Evolutionary conservation across 345 rosid genomes (phyloP), one percentile per base, ranked within the genome.

Genomic region (Draba incana): DNA sequence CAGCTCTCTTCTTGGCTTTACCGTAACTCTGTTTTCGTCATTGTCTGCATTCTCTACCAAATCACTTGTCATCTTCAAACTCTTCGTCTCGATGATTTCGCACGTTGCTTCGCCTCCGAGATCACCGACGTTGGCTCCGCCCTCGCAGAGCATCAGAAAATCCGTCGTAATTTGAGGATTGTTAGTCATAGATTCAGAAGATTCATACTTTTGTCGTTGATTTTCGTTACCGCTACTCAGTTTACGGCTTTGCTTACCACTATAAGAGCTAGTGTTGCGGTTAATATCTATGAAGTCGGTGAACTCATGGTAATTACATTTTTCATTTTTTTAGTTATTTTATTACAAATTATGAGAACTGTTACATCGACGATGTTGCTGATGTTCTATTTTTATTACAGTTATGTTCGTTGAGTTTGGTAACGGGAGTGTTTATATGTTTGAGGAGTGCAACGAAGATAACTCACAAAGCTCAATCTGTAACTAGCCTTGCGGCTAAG

Each of bases 361-460:
- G 20, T 20, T 20, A 20, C 20, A 20, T 20, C 20, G 20, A 20
- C 20, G 20, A 20, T 20, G 20, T 20, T 20, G 1, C 20, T 20
- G 20, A 20, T 20, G 20, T 20, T 20, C 20, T 20, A 20, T 20
- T 12, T 54, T 43, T 20, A 0, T 20, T 35, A 31, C 89, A 89
- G 98, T 62, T 92, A 39, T 92, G 97, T 72, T 88, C 97, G 56
- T 68, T 92, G 66, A 88, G 85, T 77, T 77, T 89, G 69, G 88
- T 86, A 12, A 82, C 86, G 4, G 97, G 97, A 43, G 82, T 92
- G 27, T 86, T 88, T 63, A 82, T 92, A 78, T 92, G 98, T 84
- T 71, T 92, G 74, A 82, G 98, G 39, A 92, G 98, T 11, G 91
- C 98, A 7, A 83, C 97, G n/a, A 92, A 89, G 80, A 85, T 89